Evolutionary conservation across 148 eudicot species (phyloP).

Genomic region (Diospyros kaki): DNA sequence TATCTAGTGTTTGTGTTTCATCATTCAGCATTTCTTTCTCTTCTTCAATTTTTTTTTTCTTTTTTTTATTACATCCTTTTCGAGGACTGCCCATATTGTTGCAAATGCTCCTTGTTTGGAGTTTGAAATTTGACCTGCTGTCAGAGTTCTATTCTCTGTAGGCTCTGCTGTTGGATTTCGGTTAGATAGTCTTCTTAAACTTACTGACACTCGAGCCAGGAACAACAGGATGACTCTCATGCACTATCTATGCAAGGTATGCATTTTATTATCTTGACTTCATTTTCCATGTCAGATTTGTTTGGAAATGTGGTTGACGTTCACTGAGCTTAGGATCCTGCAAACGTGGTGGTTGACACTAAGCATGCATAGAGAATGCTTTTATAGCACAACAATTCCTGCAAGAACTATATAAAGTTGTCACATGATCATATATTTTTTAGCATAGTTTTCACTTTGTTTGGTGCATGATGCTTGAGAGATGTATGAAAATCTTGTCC

Average conservation of each 20-base stretch:
- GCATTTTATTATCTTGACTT: neutral
- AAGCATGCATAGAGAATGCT: neutral
- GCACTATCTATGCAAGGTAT: constrained; percentile 70
- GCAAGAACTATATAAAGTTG: neutral
- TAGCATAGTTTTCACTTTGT: neutral
- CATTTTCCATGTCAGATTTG: constrained; percentile 2
- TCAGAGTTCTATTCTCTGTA: constrained; percentile 15
- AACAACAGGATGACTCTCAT: constrained; percentile 67
- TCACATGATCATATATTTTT: neutral
- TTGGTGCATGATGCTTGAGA: neutral
- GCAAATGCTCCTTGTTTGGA: neutral
- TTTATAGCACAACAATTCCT: neutral
- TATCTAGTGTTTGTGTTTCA: neutral
- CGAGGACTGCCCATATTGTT: neutral
- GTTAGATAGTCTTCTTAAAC: constrained; percentile 63
- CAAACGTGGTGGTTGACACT: neutral
- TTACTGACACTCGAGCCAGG: constrained; percentile 58
- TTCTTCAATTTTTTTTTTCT: neutral
- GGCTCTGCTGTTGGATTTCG: constrained; percentile 79
- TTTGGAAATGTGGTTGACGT: neutral
- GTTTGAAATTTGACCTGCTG: neutral
- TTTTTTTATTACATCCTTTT: neutral
- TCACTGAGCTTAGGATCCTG: neutral
- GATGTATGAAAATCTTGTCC: neutral
- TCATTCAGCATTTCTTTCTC: neutral